Evolutionary conservation across 805 yeast species (phyloP).

Genomic region (Ogataea angusta): DNA sequence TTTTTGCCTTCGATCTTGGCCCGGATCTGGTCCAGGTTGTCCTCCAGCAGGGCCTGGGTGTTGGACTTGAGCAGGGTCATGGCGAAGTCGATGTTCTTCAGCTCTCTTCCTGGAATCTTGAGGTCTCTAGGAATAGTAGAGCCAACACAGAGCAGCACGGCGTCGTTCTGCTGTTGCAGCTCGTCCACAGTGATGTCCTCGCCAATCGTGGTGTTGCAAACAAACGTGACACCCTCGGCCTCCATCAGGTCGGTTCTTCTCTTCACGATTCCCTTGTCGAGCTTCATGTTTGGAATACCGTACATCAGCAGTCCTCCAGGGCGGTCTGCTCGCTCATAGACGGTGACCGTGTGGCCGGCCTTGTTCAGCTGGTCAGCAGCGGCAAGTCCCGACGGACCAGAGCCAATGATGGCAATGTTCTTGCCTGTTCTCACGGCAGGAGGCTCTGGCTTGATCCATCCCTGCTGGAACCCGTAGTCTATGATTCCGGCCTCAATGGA

Average conservation of each 20-base stretch:
- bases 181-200: conserved; percentile 74
- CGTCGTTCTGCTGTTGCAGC: conserved; percentile 64
- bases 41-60: conserved; percentile 84
- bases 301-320: conserved; percentile 97
- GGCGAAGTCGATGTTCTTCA: conserved; percentile 88
- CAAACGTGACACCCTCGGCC: conserved; percentile 84
- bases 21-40: conserved; percentile 73
- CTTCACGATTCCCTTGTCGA: conserved; percentile 88
- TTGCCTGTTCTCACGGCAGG: conserved; percentile 83
- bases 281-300: conserved; percentile 99
- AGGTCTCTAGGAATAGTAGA: conserved; percentile 96
- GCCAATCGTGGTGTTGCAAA: conserved; percentile 77
- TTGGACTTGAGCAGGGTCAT: conserved; percentile 87
- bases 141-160: conserved; percentile 89
- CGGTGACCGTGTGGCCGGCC: conserved; percentile 91
- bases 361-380: conserved; percentile 95
- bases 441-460: conserved; percentile 88
- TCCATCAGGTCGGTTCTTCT: conserved; percentile 88
- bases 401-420: conserved; percentile 82
- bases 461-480: conserved; percentile 93
- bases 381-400: conserved; percentile 97
- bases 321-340: conserved; percentile 91
- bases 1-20: conserved; percentile 74
- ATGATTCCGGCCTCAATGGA: conserved; percentile 94
- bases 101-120: conserved; percentile 88